A percentile compares a stretch with the other conserved stretches of the same genome.
Conservation (phyloP, 2,329 filamentous ascomycete species). For the Proliferodiscus dingleyae region DNA sequence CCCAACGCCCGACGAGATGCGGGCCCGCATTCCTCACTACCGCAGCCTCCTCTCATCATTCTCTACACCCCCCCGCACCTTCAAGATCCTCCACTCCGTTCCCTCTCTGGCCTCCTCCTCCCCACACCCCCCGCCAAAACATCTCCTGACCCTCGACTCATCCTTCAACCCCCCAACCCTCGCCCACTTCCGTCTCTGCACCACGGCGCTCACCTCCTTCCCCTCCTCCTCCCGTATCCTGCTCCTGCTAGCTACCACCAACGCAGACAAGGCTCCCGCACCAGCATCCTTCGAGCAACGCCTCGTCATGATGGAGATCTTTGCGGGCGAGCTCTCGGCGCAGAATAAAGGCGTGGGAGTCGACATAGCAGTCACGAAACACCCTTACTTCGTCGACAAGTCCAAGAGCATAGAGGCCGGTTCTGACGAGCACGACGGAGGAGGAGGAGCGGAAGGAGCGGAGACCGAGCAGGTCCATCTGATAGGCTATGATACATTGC, state of each 20-base stretch:
- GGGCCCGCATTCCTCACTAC: conserved; percentile 14
- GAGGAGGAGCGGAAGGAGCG: too few relatives aligned
- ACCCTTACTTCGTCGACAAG: conserved; percentile 73
- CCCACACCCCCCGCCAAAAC: conserved; percentile 25
- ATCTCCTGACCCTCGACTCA: conserved; percentile 58
- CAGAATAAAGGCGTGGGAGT: conserved; percentile 16
- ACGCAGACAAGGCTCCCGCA: conserved; percentile 61
- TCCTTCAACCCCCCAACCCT: conserved; percentile 65
- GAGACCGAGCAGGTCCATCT: conserved; percentile 62
- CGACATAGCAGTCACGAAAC: conserved; percentile 66
- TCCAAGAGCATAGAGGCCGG: conserved; percentile 50
- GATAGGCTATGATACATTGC: conserved; percentile 70
- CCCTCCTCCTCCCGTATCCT: conserved; percentile 39
- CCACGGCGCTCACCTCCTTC: conserved; percentile 37
- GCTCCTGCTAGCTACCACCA: conserved; percentile 57
- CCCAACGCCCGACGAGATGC: conserved; percentile 16
- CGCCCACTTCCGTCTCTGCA: conserved; percentile 55
- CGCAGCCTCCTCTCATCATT: conserved; percentile 23
- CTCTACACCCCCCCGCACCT: conserved; percentile 21
- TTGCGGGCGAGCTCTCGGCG: conserved; percentile 54
- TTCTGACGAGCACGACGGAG: too few relatives aligned
- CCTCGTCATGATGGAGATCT: conserved; percentile 65
- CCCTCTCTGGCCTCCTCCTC: conserved; percentile 8
- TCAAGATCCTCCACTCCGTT: conserved; percentile 25
- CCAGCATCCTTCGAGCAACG: conserved; percentile 65